Conservation (phyloP, 495 filamentous ascomycete genomes). For the Schizothecium vesticola region DNA sequence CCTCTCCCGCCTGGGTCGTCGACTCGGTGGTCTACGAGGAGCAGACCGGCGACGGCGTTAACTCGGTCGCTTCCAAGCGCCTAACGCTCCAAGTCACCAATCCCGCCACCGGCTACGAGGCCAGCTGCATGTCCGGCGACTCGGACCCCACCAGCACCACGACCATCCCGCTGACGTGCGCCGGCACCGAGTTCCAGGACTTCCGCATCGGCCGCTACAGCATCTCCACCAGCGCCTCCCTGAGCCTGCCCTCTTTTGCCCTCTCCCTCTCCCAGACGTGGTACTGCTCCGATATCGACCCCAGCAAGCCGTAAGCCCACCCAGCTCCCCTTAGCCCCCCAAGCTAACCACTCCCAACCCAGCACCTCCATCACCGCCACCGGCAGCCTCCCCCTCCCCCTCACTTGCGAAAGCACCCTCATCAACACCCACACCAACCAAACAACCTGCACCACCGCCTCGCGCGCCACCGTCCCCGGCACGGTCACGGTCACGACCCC, state of each 20-base stretch:
- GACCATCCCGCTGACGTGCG: slow-evolving; percentile 9
- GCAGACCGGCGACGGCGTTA: slow-evolving; percentile 16
- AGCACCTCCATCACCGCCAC: slow-evolving; percentile 18
- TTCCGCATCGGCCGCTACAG: slow-evolving; percentile 12
- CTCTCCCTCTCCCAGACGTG: slow-evolving; percentile 28
- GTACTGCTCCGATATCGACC: slow-evolving; percentile 27
- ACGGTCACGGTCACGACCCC: neutral
- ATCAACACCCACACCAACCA: neutral
- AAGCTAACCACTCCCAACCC: neutral
- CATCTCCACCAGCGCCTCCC: slow-evolving; percentile 14
- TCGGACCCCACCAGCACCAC: neutral
- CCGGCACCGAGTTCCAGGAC: slow-evolving; percentile 19
- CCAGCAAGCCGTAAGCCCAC: slow-evolving; percentile 26
- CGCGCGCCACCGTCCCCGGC: slow-evolving; percentile 9
- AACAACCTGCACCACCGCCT: neutral
- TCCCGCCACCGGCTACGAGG: slow-evolving; percentile 22
- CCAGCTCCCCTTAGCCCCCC: neutral
- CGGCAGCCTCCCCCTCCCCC: slow-evolving; percentile 7
- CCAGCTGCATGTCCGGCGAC: slow-evolving; percentile 19
- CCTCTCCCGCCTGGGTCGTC: slow-evolving; percentile 21
- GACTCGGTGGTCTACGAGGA: slow-evolving; percentile 14
- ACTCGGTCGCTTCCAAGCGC: neutral
- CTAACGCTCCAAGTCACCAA: slow-evolving; percentile 23
- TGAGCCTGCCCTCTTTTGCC: slow-evolving; percentile 11
- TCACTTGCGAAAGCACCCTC: neutral